Evolutionary conservation across 495 filamentous ascomycete genomes (phyloP), one percentile per base, ranked within the genome.

Genomic region (Halenospora varia): DNA sequence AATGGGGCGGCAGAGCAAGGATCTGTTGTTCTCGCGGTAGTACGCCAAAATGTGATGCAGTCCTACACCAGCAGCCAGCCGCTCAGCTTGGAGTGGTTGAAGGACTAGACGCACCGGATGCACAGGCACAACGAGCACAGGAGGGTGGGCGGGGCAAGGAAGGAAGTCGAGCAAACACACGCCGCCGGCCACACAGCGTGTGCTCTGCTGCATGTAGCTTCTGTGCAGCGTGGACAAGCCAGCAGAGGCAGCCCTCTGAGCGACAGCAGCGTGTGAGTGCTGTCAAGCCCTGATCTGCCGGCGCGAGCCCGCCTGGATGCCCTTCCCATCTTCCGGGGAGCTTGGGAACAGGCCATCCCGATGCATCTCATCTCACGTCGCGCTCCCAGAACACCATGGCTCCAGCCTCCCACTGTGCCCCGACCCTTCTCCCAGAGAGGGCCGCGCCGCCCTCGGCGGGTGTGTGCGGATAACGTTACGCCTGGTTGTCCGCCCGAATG

Each of bases 1-100:
- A 65, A 62, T 65, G 55, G 48, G 18, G 56, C 59, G 48, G 41
- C 55, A 59, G 19, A 61, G 48, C 62, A 62, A 56, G 62, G 62
- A 57, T 59, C 10, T 23, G 9, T n/a, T 20, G 20, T 10, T 15
- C 17, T 56, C 62, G 62, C 62, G 62, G 62, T 65, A 62, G 62
- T 53, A 57, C 54, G 49, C 55, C 45, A 49, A 44, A 60, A 26
- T 65, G 62, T 61, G 62, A 65, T 60, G 61, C 61, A 60, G 46
- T 53, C 51, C 44, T 58, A 61, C 53, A 57, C 58, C 53, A 64
- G 62, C 62, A 65, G 58, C 58, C 62, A 65, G 62, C 58, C 62
- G 62, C 62, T 65, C 62, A 65, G 55, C 62, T 61, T 10, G 25
- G 51, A 39, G 51, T 26, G 42, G 46, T 45, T 15, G 41, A 48